A percentile compares a stretch with the other conserved stretches of the same genome.
These are phyloP conservation scores for Samsoniella hepiali DNA, from an alignment of 2,329 filamentous ascomycete species.

Conservation along the genomic window DNA sequence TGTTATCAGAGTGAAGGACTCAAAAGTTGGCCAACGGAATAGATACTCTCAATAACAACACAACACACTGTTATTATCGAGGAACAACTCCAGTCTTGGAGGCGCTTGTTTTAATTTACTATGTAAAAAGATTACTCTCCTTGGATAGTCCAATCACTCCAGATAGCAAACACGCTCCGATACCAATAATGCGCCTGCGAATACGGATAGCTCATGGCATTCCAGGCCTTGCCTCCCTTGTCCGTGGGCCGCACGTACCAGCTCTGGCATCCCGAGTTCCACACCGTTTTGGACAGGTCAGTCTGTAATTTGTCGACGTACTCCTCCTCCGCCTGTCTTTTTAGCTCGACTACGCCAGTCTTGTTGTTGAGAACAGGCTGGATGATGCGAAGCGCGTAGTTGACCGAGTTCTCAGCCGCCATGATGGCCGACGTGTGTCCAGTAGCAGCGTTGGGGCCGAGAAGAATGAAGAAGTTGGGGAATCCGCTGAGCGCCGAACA, in stretches of 20 bases:
- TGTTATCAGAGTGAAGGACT: too few species aligned
- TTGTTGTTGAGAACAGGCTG: constrained; percentile 34
- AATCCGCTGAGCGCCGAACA: constrained; percentile 43
- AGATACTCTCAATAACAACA: too few species aligned
- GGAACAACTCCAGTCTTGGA: too few species aligned
- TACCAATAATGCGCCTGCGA: constrained; percentile 8
- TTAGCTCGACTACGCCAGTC: constrained; percentile 32
- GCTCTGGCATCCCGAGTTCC: constrained; percentile 43
- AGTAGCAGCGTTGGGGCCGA: constrained; percentile 37
- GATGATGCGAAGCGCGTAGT: constrained; percentile 34
- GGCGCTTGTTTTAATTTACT: too few species aligned
- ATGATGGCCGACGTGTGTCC: constrained; percentile 46
- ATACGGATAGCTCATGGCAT: constrained; percentile 16
- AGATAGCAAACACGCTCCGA: constrained; percentile 3
- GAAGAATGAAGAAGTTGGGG: constrained; percentile 44
- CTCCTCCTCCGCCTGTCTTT: constrained; percentile 23
- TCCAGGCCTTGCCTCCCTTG: constrained; percentile 40
- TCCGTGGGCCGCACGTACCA: constrained; percentile 43
- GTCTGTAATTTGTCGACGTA: constrained; percentile 34
- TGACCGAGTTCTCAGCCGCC: constrained; percentile 47
- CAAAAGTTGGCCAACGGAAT: too few species aligned
- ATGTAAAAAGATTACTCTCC: background rate
- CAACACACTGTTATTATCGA: too few species aligned
- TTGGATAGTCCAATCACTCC: constrained; percentile 5
- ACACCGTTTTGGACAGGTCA: constrained; percentile 40